Evolutionary conservation across 1,139 yeast genomes (phyloP).

Genomic region (Hemisphaericaspora xylanilytica): DNA sequence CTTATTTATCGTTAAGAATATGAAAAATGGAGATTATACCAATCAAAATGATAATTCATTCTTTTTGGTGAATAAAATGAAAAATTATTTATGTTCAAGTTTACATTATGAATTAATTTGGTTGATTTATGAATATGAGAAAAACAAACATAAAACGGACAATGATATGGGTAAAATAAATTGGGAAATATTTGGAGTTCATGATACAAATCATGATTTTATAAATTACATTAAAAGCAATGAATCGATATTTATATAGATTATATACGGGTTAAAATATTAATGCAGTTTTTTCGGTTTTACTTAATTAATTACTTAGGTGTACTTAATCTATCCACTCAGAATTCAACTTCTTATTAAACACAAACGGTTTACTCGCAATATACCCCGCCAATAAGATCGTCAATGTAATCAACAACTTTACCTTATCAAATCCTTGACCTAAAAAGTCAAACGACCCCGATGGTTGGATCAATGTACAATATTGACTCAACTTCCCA

Average conservation of each 20-base stretch:
- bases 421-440: conserved; percentile 62
- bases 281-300: not conserved
- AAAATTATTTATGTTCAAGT: conserved; percentile 38
- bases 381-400: conserved; percentile 45
- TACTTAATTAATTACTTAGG: not conserved
- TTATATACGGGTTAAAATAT: conserved; percentile 2
- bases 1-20: conserved; percentile 10
- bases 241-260: conserved; percentile 12
- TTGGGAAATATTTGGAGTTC: conserved; percentile 35
- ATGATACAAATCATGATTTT: conserved; percentile 17
- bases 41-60: conserved; percentile 17
- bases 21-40: conserved; percentile 2
- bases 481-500: conserved; percentile 66
- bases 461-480: conserved; percentile 78
- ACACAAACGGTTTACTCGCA: conserved; percentile 59
- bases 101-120: conserved; percentile 43
- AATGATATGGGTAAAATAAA: conserved; percentile 19
- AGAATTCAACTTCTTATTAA: conserved; percentile 42
- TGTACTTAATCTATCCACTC: conserved; percentile 28
- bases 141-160: conserved; percentile 1
- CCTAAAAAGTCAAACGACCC: conserved; percentile 77
- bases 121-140: conserved; percentile 33
- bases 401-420: conserved; percentile 59
- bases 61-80: conserved; percentile 36
- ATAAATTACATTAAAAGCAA: conserved; percentile 19